Evolutionary conservation across 2,329 filamentous ascomycete species (phyloP), one percentile per base, ranked within the genome.

Genomic region (Sporothrix inflata): DNA sequence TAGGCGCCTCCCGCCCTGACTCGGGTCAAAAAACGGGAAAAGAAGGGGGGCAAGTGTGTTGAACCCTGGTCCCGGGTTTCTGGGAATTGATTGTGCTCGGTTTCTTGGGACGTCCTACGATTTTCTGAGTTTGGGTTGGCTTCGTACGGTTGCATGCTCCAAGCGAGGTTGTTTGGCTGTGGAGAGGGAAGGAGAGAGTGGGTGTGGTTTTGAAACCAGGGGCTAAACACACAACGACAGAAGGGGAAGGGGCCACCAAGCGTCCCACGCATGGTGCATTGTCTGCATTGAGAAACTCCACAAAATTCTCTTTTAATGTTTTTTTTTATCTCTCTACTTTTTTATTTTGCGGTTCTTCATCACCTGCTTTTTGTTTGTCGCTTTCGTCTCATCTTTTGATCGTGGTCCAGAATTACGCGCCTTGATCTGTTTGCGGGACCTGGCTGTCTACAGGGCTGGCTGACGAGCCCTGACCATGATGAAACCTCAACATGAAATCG

Each of bases 361-460:
- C 7, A 19, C 57, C 38, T 49, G 47, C 19, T 45, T 34, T 34
- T 49, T 34, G n/a, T 34, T 47, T 55, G 14, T 16, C 40, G 21
- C 24, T 38, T 70, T 70, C 51, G 68, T 61, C 68, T 61, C 68
- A 45, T 70, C 38, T 70, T 51, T 47, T 70, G n/a, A 2, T 65
- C 21, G n/a, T 27, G 38, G 40, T 11, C n/a, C 19, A 3, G 21
- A 45, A 45, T 45, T 65, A 65, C 38, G 60, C 63, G 63, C 40
- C 24, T 6, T 66, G 38, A 4, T 49, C 63, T 27, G 34, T 40
- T 61, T 67, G 30, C 40, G 21, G n/a, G 60, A 19, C 60, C 40
- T 53, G 8, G 8, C 16, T 30, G 49, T n/a, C 8, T 27, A 24
- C 66, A 55, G 66, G 49, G 30, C 21, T 45, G 55, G 21, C 30